Evolutionary conservation across 345 rosid species (phyloP).

Genomic region (Lepidium aucheri): DNA sequence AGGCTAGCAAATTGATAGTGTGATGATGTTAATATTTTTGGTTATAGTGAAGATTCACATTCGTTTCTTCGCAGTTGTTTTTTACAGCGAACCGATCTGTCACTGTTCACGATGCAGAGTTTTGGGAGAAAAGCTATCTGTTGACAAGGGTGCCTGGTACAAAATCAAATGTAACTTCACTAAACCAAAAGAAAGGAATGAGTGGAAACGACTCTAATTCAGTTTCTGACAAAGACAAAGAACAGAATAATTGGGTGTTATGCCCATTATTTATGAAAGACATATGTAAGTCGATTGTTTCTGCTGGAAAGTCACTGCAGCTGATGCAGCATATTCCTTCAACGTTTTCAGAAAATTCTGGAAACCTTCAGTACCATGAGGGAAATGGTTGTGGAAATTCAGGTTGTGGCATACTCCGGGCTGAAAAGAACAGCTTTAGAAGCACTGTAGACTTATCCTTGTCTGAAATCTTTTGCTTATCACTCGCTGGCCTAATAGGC

Average conservation of each 20-base stretch:
- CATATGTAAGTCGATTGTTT: slow-evolving; percentile 67
- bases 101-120: slow-evolving; percentile 67
- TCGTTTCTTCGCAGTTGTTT: slow-evolving; percentile 48
- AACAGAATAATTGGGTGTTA: slow-evolving; percentile 33
- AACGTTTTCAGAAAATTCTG: slow-evolving; percentile 29
- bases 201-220: slow-evolving; percentile 37
- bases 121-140: slow-evolving; percentile 92
- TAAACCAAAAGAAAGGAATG: slow-evolving; percentile 38
- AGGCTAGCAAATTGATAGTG: not conserved
- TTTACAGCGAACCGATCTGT: slow-evolving; percentile 60
- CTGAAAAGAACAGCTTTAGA: slow-evolving; percentile 8
- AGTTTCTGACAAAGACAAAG: slow-evolving; percentile 47
- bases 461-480: slow-evolving; percentile 65
- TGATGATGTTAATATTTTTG: not conserved
- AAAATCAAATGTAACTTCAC: slow-evolving; percentile 34
- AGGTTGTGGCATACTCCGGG: slow-evolving; percentile 1
- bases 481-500: slow-evolving; percentile 76
- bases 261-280: slow-evolving; percentile 80
- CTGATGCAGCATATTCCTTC: slow-evolving; percentile 61
- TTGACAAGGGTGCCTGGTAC: slow-evolving; percentile 34
- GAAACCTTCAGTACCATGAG: slow-evolving; percentile 24
- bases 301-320: slow-evolving; percentile 97
- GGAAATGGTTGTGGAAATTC: slow-evolving; percentile 31
- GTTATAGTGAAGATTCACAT: not conserved
- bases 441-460: slow-evolving; percentile 55